Evolutionary conservation across 441 rosid species (phyloP).

Genomic region (Brassica balearica): DNA sequence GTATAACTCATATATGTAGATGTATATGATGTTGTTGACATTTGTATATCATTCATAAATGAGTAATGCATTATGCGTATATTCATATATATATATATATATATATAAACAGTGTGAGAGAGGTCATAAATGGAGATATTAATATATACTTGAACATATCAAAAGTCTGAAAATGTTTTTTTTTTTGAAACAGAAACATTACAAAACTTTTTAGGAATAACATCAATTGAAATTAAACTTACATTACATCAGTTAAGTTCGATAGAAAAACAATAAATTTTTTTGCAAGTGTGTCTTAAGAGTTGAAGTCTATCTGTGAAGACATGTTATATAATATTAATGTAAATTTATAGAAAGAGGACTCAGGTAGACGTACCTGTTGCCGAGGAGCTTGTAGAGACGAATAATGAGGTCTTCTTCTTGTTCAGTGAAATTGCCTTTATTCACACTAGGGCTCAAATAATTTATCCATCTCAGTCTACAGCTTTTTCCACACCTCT

Average conservation of each 20-base stretch:
- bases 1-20: not conserved
- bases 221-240: not conserved
- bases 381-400: conserved; percentile 74
- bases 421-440: conserved; percentile 60
- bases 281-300: not conserved
- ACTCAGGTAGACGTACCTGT: conserved; percentile 46
- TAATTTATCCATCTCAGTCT: conserved; percentile 71
- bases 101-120: not conserved
- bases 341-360: not conserved
- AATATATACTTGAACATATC: not conserved
- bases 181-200: not conserved
- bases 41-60: not conserved
- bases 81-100: not conserved
- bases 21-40: not conserved
- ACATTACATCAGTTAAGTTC: not conserved
- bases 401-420: conserved; percentile 73
- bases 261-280: not conserved
- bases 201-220: not conserved
- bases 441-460: conserved; percentile 64
- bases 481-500: conserved; percentile 71
- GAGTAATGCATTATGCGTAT: not conserved
- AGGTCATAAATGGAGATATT: not conserved
- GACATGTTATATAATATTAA: not conserved
- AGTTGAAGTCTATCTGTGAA: not conserved
- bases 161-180: not conserved